A percentile compares a stretch with the other conserved stretches of the same genome.
phyloP scores from a whole-genome alignment of 768 basidiomycete genomes.

The Podaxis sp. region DNA sequence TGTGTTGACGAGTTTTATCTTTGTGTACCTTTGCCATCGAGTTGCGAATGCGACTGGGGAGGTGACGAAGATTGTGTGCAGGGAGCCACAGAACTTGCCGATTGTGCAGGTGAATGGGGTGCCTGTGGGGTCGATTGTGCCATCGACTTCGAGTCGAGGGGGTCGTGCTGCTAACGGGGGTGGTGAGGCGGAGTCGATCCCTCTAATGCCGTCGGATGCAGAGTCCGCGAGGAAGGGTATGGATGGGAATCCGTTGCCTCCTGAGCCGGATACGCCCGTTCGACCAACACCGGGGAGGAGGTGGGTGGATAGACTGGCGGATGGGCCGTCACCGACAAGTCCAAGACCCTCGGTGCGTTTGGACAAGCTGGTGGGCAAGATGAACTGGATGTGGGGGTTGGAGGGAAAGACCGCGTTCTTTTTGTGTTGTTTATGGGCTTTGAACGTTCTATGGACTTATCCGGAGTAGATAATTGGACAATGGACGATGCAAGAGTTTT shows the following conservation, averaged over 20 bases:
- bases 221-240: slow-evolving; percentile 23
- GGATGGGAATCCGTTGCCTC: slow-evolving; percentile 21
- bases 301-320: slow-evolving; percentile 52
- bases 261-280: slow-evolving; percentile 37
- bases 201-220: slow-evolving; percentile 16
- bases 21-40: slow-evolving; percentile 77
- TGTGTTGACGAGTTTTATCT: slow-evolving; percentile 69
- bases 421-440: slow-evolving; percentile 51
- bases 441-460: slow-evolving; percentile 47
- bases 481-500: neutral
- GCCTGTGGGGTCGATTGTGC: slow-evolving; percentile 8
- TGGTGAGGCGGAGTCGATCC: slow-evolving; percentile 12
- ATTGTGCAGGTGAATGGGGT: slow-evolving; percentile 23
- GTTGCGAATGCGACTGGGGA: slow-evolving; percentile 75
- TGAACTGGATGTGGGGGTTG: slow-evolving; percentile 26
- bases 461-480: slow-evolving; percentile 7
- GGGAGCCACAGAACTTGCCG: slow-evolving; percentile 20
- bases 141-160: neutral
- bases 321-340: slow-evolving; percentile 25
- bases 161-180: neutral
- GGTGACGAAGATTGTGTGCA: slow-evolving; percentile 61
- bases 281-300: slow-evolving; percentile 30
- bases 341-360: slow-evolving; percentile 24
- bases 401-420: slow-evolving; percentile 31
- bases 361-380: slow-evolving; percentile 27